These are phyloP conservation scores for Baorangia bicolor DNA, from an alignment of 768 basidiomycete species.

Conservation along the genomic window DNA sequence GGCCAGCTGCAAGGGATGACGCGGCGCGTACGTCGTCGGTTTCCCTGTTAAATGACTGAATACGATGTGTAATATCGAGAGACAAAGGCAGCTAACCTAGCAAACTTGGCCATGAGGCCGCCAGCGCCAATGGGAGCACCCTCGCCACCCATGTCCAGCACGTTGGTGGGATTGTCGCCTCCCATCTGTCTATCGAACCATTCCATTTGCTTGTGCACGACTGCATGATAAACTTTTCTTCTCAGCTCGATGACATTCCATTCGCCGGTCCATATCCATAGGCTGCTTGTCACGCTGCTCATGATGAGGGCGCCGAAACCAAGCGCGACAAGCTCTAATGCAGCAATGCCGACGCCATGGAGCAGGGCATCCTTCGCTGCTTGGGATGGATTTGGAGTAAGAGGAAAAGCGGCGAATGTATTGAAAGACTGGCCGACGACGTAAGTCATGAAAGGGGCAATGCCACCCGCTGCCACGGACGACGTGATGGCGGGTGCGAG, in stretches of 20 bases:
- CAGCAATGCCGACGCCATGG: constrained; percentile 55
- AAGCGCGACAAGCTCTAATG: constrained; percentile 65
- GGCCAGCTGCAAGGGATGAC: constrained; percentile 75
- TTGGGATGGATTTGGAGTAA: constrained; percentile 38
- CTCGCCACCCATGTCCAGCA: constrained; percentile 36
- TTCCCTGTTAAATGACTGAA: constrained; percentile 54
- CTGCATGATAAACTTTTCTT: constrained; percentile 62
- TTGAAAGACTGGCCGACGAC: constrained; percentile 79
- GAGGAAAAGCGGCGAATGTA: constrained; percentile 60
- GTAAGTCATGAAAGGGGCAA: constrained; percentile 85
- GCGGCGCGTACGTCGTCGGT: constrained; percentile 92
- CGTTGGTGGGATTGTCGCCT: constrained; percentile 43
- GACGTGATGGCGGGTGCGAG: constrained; percentile 63
- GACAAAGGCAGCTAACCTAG: constrained; percentile 47
- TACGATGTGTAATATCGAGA: background rate
- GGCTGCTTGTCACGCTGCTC: constrained; percentile 68
- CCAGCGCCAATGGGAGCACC: constrained; percentile 72
- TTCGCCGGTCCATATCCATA: constrained; percentile 92
- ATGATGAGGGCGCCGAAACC: constrained; percentile 65
- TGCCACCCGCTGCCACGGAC: constrained; percentile 63
- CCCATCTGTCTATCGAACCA: constrained; percentile 90
- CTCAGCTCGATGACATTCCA: constrained; percentile 69
- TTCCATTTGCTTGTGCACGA: constrained; percentile 71
- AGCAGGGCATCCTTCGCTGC: constrained; percentile 51
- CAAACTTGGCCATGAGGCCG: constrained; percentile 92